These are phyloP conservation scores for Helichrysum umbraculigerum DNA, from an alignment of 129 eudicot species.

Conservation along the genomic window DNA sequence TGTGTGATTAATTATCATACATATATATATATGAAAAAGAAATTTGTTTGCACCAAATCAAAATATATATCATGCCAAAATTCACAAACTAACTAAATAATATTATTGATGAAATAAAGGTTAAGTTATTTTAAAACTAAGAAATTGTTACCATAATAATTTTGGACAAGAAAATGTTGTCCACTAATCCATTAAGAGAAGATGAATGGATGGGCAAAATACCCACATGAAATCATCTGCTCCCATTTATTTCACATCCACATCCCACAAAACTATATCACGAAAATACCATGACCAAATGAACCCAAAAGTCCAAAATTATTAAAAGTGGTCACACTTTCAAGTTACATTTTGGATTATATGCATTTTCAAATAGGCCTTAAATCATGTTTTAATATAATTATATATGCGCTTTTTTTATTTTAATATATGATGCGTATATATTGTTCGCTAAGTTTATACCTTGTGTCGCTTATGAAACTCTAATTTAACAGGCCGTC, in stretches of 20 bases:
- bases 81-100: no score
- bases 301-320: constrained; percentile 15
- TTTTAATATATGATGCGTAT: background rate
- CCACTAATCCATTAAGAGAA: constrained; percentile 25
- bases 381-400: background rate
- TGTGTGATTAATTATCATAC: no score
- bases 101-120: no score
- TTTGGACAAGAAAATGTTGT: constrained; percentile 5
- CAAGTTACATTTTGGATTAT: background rate
- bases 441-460: background rate
- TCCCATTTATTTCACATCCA: constrained; percentile 36
- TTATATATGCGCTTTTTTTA: background rate
- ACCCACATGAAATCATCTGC: constrained; percentile 28
- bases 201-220: constrained; percentile 32
- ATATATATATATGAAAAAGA: background rate
- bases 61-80: background rate
- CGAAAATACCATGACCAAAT: constrained; percentile 26
- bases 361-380: background rate
- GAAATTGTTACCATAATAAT: background rate
- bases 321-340: constrained; percentile 2
- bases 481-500: background rate
- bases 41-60: background rate
- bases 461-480: background rate
- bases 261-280: constrained; percentile 32
- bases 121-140: background rate